Evolutionary conservation across 257 asterid genomes (phyloP).

Genomic region (Echium plantagineum): DNA sequence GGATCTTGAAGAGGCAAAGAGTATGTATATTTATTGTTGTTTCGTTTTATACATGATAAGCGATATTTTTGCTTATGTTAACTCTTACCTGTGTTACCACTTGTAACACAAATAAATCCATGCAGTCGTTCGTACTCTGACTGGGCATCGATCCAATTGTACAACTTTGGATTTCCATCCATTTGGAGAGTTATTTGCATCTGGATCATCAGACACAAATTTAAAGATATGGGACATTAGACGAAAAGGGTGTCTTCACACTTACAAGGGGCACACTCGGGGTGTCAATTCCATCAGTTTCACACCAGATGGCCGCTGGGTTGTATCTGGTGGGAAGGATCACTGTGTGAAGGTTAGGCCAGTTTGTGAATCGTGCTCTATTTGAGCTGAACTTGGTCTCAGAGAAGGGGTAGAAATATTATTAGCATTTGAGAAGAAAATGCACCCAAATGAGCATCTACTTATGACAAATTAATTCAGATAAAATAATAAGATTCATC

Average conservation of each 20-base stretch:
- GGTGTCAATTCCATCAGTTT: slow-evolving; percentile 84
- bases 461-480: too few relatives aligned
- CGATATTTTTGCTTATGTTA: background rate
- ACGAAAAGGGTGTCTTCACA: slow-evolving; percentile 95
- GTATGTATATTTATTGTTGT: slow-evolving; percentile 30
- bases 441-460: too few relatives aligned
- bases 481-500: too few relatives aligned
- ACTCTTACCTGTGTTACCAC: background rate
- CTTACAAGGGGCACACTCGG: slow-evolving; percentile 94
- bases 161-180: slow-evolving; percentile 96
- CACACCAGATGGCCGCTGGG: slow-evolving; percentile 99
- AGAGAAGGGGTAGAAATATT: too few relatives aligned
- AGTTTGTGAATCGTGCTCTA: slow-evolving; percentile 4
- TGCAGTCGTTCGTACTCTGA: slow-evolving; percentile 93
- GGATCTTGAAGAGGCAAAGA: slow-evolving; percentile 95
- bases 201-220: slow-evolving; percentile 98
- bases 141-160: slow-evolving; percentile 96
- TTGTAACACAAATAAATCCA: too few relatives aligned
- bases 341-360: slow-evolving; percentile 76
- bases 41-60: background rate
- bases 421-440: too few relatives aligned
- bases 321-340: slow-evolving; percentile 95
- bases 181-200: slow-evolving; percentile 97
- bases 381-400: background rate
- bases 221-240: slow-evolving; percentile 96